Evolutionary conservation across 2,329 filamentous ascomycete genomes (phyloP), one percentile per base, ranked within the genome.

Genomic region (Cladophialophora carrionii): DNA sequence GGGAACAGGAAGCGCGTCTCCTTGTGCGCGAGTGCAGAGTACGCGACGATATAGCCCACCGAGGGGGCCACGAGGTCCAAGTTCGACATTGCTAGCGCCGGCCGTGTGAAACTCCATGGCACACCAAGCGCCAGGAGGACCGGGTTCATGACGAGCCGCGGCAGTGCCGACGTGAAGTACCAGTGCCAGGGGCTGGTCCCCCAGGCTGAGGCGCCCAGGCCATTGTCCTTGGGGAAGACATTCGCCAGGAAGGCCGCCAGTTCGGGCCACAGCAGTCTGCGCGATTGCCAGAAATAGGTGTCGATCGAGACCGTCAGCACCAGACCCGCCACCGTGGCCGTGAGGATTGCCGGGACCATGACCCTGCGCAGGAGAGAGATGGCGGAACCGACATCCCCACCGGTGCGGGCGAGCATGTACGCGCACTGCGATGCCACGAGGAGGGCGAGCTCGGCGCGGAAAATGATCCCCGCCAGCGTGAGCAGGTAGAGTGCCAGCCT

Each of bases 1-100:
- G 98, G 98, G 72, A 98, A 87, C 71, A 99, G 88, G 81, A 99
- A 99, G 20, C 95, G 90, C 76, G 92, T 90, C 79, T 99, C 95
- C 76, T 99, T 99, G 80, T 99, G 95, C 0, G 94, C 93, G 67
- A 96, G 90, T 57, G 92, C 72, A 68, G 92, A 96, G 81, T 96
- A 98, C 51, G 96, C 77, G 4, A 84, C 84, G 22, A 96, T 82
- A 76, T 93, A 99, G 32, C 85, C 76, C 1, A 96, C 70, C 9
- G 85, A 84, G 0, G 95, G 92, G 2, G 88, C 71, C 3, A 90
- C 72, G 8, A 87, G 77, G 48, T 82, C 81, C 0, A 91, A 72
- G 5, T 84, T 75, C 82, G 29, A 86, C 80, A 62, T 80, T 81
- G 48, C 20, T 1, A 62, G 4, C 10, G 46, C 37, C 4, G 56